Base-by-base conservation (phyloP, 805 yeast species). In the Candida boidinii region DNA sequence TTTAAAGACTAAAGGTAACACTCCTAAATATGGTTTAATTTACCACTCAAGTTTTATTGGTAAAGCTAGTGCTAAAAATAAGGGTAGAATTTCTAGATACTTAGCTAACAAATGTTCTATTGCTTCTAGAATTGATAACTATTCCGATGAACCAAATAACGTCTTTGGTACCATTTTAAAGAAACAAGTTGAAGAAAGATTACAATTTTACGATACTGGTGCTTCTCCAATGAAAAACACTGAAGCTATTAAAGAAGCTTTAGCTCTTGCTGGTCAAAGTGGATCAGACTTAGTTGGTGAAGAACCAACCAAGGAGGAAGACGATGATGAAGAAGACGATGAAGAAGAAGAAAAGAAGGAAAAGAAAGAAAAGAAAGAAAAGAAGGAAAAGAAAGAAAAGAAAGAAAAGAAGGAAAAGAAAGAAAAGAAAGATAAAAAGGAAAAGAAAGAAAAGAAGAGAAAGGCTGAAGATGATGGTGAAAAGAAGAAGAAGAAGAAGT, bases 31-130 rank as follows among this genome's bases (percentile, higher is more conserved):
- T 62, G 96, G 96, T 54, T 75, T 87, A 57, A 85, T 87, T 53
- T 87, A 88, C 71, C 95, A 88, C 67, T 84, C 96, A 29, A 82
- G 94, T 21, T 86, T 86, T 62, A 86, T 87, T 52, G 95, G 95
- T 49, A 81, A 76, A 62, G 98, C 98, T 39, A 70, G 87, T 42
- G 79, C 94, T 45, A 92, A 92, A 71, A 92, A 92, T 72, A 92
- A 92, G 78, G 98, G 98, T 64, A 82, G 97, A 74, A 92, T 92
- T 48, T 90, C 98, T 31, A 82, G 98, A 68, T 92, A 88, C 67
- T 71, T 92, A 64, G 98, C 98, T 46, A 92, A 92, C 81, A 92
- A 92, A 68, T 90, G 97, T 76, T 82, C 98, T 26, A 90, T 92
- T 66, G 98, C 98, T 39, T 86, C 96, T 33, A 86, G 98, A 75